Conservation (phyloP, 768 basidiomycete genomes). For the Kwoniella dejecticola region DNA sequence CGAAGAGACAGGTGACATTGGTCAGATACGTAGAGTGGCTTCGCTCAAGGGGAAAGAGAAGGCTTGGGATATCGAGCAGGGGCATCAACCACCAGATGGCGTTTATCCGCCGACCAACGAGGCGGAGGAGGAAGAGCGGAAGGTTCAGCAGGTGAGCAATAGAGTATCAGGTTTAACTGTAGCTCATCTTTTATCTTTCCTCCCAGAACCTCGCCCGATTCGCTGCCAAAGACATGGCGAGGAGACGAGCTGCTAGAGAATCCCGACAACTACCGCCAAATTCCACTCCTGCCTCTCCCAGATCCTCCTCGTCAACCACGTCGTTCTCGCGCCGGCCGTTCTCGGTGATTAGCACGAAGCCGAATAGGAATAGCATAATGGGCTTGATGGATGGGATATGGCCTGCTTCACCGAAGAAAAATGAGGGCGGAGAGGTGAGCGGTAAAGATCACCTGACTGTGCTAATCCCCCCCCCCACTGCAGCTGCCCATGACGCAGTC, state of each 20-base stretch:
- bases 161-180: too few relatives aligned
- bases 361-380: slow-evolving; percentile 35
- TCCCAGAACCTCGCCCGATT: slow-evolving; percentile 46
- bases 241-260: slow-evolving; percentile 37
- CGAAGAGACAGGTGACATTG: slow-evolving; percentile 17
- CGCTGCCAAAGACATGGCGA: slow-evolving; percentile 44
- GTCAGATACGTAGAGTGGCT: slow-evolving; percentile 5
- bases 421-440: slow-evolving; percentile 25
- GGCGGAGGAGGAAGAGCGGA: slow-evolving; percentile 38
- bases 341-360: slow-evolving; percentile 20
- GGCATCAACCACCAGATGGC: slow-evolving; percentile 14
- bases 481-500: slow-evolving; percentile 18
- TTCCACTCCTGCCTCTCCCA: slow-evolving; percentile 18
- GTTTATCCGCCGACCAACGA: slow-evolving; percentile 43
- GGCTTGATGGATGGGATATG: slow-evolving; percentile 42
- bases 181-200: too few relatives aligned
- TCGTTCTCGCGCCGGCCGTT: slow-evolving; percentile 28
- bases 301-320: slow-evolving; percentile 14
- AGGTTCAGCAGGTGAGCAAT: slow-evolving; percentile 40
- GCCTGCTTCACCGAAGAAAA: slow-evolving; percentile 18
- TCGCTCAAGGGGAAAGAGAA: slow-evolving; percentile 30
- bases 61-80: slow-evolving; percentile 41
- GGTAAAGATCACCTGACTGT: too few relatives aligned
- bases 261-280: slow-evolving; percentile 28
- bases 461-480: too few relatives aligned